phyloP scores from a whole-genome alignment of 2,329 filamentous ascomycete species.

The Aspergillus ibericus region DNA sequence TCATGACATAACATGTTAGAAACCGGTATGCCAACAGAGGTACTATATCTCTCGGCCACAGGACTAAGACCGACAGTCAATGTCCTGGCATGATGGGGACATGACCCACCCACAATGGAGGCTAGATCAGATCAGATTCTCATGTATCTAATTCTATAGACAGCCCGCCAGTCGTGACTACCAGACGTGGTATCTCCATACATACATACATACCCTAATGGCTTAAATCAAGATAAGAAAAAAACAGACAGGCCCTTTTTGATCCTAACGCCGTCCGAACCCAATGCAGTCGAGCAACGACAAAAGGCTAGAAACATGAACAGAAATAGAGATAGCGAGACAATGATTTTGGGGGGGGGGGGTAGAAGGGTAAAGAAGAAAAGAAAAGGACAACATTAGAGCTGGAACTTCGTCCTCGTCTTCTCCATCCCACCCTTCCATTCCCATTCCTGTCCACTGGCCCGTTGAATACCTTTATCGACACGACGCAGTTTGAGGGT shows the following conservation, averaged over 20 bases:
- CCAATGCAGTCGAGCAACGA: constrained; percentile 3
- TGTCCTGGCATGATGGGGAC: no score
- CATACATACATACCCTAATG: background rate
- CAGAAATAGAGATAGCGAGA: background rate
- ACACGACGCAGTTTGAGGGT: constrained; percentile 87
- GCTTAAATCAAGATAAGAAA: background rate
- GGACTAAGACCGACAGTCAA: no score
- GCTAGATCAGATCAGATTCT: background rate
- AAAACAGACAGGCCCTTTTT: background rate
- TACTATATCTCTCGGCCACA: no score
- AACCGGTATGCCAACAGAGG: no score
- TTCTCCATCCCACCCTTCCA: constrained; percentile 98
- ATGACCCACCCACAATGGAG: background rate
- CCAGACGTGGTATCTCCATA: background rate
- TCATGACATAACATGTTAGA: no score
- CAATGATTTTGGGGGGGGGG: background rate
- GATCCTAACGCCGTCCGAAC: constrained; percentile 2
- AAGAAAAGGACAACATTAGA: constrained; percentile 51
- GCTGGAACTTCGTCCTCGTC: constrained; percentile 85
- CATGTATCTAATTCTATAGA: background rate
- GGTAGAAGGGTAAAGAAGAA: constrained; percentile 1
- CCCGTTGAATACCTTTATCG: constrained; percentile 81
- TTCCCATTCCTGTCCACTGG: constrained; percentile 82
- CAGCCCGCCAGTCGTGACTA: background rate
- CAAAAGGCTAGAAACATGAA: background rate